These are phyloP conservation scores for Lindgomyces ingoldianus DNA, from an alignment of 495 filamentous ascomycete species.

Conservation along the genomic window DNA sequence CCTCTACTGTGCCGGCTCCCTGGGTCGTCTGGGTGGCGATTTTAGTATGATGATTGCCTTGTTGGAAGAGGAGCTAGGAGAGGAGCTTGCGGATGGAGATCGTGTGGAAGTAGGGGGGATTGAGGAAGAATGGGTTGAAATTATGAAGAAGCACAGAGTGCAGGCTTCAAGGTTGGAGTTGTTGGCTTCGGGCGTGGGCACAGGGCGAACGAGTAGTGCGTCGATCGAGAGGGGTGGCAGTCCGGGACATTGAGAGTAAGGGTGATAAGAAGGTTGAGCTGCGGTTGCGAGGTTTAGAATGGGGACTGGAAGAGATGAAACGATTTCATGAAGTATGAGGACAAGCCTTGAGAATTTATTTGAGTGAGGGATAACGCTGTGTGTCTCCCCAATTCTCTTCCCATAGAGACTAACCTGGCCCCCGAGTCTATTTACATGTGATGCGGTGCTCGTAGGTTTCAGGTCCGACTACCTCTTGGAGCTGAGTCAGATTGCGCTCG, in stretches of 20 bases:
- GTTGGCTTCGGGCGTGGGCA: slow-evolving; percentile 59
- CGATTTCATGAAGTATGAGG: too few relatives aligned
- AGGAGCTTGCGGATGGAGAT: slow-evolving; percentile 43
- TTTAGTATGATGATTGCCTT: slow-evolving; percentile 85
- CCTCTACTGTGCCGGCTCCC: slow-evolving; percentile 89
- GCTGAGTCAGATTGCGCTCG: too few relatives aligned
- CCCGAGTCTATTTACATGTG: too few relatives aligned
- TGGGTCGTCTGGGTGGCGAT: slow-evolving; percentile 89
- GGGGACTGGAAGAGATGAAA: too few relatives aligned
- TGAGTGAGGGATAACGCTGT: too few relatives aligned
- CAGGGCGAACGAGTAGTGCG: slow-evolving; percentile 13
- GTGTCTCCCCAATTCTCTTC: too few relatives aligned
- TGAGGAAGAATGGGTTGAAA: slow-evolving; percentile 79
- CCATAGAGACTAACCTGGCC: too few relatives aligned
- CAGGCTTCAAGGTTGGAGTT: slow-evolving; percentile 85
- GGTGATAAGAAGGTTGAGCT: too few relatives aligned
- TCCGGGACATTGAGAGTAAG: slow-evolving; percentile 5
- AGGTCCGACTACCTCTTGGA: too few relatives aligned
- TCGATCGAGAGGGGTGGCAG: slow-evolving; percentile 14
- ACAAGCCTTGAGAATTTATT: too few relatives aligned
- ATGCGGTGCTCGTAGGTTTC: too few relatives aligned
- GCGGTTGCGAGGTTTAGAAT: too few relatives aligned
- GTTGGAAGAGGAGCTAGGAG: slow-evolving; percentile 51
- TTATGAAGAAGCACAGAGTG: slow-evolving; percentile 85
- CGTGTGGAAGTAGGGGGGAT: slow-evolving; percentile 32